Evolutionary conservation across 306 rosid genomes (phyloP).

Genomic region (Pachyrhizus erosus): DNA sequence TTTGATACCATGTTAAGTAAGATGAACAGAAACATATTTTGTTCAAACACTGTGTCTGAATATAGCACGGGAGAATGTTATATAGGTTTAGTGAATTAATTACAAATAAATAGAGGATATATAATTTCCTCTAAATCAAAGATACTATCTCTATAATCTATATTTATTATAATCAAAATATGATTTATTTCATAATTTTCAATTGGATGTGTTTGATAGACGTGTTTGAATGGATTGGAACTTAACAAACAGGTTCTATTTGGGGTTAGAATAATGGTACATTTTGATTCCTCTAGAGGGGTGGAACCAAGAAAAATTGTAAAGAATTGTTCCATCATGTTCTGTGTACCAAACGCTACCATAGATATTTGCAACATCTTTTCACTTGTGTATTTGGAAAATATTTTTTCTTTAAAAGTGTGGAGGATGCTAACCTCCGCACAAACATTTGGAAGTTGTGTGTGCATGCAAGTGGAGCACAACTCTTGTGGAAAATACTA

Average conservation of each 20-base stretch:
- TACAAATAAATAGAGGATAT: too few relatives aligned
- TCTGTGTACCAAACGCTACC: not conserved
- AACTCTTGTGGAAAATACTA: not conserved
- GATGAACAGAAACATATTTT: too few relatives aligned
- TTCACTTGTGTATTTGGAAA: not conserved
- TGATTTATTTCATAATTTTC: too few relatives aligned
- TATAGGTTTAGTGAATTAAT: too few relatives aligned
- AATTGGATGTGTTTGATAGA: not conserved
- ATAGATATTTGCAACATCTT: not conserved
- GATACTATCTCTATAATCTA: too few relatives aligned
- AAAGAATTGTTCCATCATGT: not conserved
- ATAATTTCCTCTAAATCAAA: too few relatives aligned
- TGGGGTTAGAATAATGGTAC: not conserved
- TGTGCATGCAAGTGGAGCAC: not conserved
- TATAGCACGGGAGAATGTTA: too few relatives aligned
- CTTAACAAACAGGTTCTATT: not conserved
- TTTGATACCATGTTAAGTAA: too few relatives aligned
- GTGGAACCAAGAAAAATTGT: not conserved
- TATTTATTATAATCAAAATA: too few relatives aligned
- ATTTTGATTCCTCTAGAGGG: not conserved
- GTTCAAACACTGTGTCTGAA: too few relatives aligned
- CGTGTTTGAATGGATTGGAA: not conserved
- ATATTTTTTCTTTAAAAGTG: not conserved
- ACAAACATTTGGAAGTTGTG: not conserved
- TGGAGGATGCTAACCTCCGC: not conserved